phyloP scores from a whole-genome alignment of 306 rosid genomes.

The Calophaca sinica region DNA sequence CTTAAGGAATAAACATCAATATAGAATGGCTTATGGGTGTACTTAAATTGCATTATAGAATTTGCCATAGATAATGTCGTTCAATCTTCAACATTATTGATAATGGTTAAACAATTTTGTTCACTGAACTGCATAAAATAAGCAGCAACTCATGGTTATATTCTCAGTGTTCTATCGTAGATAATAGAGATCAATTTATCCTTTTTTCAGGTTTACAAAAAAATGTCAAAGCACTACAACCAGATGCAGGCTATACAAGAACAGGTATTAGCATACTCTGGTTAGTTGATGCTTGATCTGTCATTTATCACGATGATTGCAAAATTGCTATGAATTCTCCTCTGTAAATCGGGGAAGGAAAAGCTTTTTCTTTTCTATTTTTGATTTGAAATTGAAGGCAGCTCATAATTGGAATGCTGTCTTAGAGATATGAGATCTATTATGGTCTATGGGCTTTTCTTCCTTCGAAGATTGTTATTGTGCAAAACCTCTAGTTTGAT shows the following conservation, averaged over 20 bases:
- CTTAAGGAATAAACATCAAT: not conserved
- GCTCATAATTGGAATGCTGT: not conserved
- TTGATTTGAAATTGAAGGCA: conserved; percentile 9
- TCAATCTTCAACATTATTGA: conserved; percentile 14
- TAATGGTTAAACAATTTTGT: conserved; percentile 30
- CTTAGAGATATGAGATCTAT: conserved; percentile 35
- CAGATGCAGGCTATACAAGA: conserved; percentile 83
- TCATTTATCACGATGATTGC: conserved; percentile 7
- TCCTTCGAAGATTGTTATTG: conserved; percentile 36
- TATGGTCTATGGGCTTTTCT: not conserved
- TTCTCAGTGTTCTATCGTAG: conserved; percentile 1
- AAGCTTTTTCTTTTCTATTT: not conserved
- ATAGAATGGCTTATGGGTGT: not conserved
- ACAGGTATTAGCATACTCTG: conserved; percentile 61
- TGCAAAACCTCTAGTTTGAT: conserved; percentile 36
- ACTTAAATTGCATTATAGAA: conserved; percentile 10
- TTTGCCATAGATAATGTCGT: not conserved
- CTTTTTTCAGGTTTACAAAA: conserved; percentile 66
- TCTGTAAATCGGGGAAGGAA: not conserved
- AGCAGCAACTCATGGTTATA: conserved; percentile 6
- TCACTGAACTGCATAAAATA: not conserved
- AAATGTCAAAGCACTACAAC: conserved; percentile 72
- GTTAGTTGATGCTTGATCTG: conserved; percentile 25
- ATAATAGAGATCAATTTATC: conserved; percentile 28
- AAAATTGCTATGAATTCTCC: conserved; percentile 24